Conservation (phyloP, 192 early-diverging fungal species). For the Coemansia guatemalensis region DNA sequence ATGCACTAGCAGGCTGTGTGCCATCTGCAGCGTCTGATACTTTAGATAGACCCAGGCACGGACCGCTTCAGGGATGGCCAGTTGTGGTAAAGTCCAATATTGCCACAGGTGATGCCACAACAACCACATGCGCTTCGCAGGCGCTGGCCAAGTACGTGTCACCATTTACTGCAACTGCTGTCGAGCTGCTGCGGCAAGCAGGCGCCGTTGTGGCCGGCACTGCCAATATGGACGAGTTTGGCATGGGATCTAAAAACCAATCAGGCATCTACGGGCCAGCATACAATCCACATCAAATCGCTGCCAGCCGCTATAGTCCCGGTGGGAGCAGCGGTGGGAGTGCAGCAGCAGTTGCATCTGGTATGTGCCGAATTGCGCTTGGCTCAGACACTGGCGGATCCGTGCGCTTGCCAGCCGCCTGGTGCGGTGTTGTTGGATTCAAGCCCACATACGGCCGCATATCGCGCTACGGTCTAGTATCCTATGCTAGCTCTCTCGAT, state of each 20-base stretch:
- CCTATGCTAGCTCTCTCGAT: slow-evolving; percentile 87
- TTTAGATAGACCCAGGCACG: not conserved
- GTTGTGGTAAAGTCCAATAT: slow-evolving; percentile 85
- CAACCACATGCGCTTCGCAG: slow-evolving; percentile 71
- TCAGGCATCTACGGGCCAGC: slow-evolving; percentile 40
- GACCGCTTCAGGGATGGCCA: slow-evolving; percentile 63
- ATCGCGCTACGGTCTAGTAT: slow-evolving; percentile 80
- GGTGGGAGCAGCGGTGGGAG: slow-evolving; percentile 94
- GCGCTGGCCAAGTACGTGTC: slow-evolving; percentile 59
- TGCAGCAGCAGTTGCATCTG: slow-evolving; percentile 83
- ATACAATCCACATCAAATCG: slow-evolving; percentile 16
- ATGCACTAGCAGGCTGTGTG: slow-evolving; percentile 14
- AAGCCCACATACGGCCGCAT: slow-evolving; percentile 90
- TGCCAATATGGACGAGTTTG: slow-evolving; percentile 96
- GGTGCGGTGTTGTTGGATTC: slow-evolving; percentile 90
- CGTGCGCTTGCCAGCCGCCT: slow-evolving; percentile 89
- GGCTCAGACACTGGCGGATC: slow-evolving; percentile 97
- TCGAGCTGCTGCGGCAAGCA: slow-evolving; percentile 57
- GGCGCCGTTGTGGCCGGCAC: slow-evolving; percentile 76
- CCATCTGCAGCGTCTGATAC: not conserved
- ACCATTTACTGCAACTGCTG: slow-evolving; percentile 65
- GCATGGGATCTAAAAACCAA: slow-evolving; percentile 73
- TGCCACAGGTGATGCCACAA: slow-evolving; percentile 58
- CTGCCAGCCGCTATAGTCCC: slow-evolving; percentile 23
- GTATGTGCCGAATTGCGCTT: slow-evolving; percentile 76